Evolutionary conservation across 2,329 filamentous ascomycete genomes (phyloP).

Genomic region (Metarhizium rileyi): DNA sequence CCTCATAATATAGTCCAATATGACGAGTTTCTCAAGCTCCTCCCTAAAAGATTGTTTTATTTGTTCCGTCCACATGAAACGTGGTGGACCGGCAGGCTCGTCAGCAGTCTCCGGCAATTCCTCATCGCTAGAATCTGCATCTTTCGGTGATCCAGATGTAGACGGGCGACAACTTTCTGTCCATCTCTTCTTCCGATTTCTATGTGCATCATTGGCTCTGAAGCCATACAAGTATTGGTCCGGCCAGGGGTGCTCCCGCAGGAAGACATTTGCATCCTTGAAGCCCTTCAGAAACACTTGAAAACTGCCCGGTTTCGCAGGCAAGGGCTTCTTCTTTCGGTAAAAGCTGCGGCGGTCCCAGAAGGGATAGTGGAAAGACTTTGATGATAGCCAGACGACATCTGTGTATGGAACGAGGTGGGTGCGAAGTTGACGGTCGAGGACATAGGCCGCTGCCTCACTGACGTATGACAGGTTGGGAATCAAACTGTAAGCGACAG

Average conservation of each 20-base stretch:
- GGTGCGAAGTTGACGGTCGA: conserved; percentile 82
- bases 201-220: conserved; percentile 55
- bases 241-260: conserved; percentile 93
- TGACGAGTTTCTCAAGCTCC: conserved; percentile 92
- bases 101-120: conserved; percentile 33
- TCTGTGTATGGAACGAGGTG: conserved; percentile 95
- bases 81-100: conserved; percentile 42
- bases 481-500: conserved; percentile 53
- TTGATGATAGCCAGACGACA: conserved; percentile 87
- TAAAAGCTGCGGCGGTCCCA: conserved; percentile 89
- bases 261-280: conserved; percentile 92
- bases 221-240: conserved; percentile 72
- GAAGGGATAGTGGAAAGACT: conserved; percentile 96
- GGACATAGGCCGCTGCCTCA: conserved; percentile 91
- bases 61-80: conserved; percentile 77
- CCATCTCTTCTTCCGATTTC: conserved; percentile 64
- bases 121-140: conserved; percentile 56
- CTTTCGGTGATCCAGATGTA: conserved; percentile 39
- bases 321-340: conserved; percentile 75
- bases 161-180: conserved; percentile 69
- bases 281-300: conserved; percentile 96
- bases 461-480: conserved; percentile 97
- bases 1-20: conserved; percentile 97
- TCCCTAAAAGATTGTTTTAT: conserved; percentile 90
- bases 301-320: conserved; percentile 88